Evolutionary conservation across 345 rosid genomes (phyloP).

Genomic region (thale cress (Arabidopsis thaliana)): DNA sequence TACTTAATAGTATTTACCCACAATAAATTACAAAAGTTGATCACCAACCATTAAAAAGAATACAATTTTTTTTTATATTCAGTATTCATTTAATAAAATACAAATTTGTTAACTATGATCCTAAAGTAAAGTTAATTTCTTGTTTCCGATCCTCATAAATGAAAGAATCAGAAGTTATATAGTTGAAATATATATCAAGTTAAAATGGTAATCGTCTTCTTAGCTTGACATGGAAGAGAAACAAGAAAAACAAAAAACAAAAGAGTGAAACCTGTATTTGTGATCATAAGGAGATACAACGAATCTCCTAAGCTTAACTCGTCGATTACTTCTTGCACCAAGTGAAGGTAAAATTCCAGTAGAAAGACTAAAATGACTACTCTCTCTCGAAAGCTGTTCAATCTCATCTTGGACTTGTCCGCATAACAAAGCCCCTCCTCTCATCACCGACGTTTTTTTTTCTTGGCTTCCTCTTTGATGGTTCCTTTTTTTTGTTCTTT

Average conservation of each 20-base stretch:
- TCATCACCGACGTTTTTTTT: neutral
- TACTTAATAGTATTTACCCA: neutral
- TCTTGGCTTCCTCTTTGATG: neutral
- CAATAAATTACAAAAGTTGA: neutral
- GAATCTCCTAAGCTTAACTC: slow-evolving; percentile 66
- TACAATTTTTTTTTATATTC: no score
- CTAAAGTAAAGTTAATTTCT: neutral
- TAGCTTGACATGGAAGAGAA: neutral
- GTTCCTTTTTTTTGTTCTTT: neutral
- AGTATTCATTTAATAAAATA: no score
- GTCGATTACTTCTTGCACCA: slow-evolving; percentile 84
- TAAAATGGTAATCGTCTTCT: neutral
- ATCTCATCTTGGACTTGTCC: slow-evolving; percentile 58
- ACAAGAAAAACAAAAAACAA: neutral
- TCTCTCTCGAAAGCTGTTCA: slow-evolving; percentile 79
- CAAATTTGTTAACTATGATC: neutral
- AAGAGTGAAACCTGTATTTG: slow-evolving; percentile 66
- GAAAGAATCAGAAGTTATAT: neutral
- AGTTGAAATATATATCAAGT: neutral
- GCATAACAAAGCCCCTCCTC: slow-evolving; percentile 11
- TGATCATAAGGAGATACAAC: slow-evolving; percentile 82
- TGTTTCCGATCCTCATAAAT: neutral
- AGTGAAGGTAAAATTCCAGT: slow-evolving; percentile 89
- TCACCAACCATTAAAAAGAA: neutral
- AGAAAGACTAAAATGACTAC: slow-evolving; percentile 86